A percentile compares a stretch with the other conserved stretches of the same genome.
Conservation (phyloP, 139 green algal species). For the Limnomonas spitsbergensis region DNA sequence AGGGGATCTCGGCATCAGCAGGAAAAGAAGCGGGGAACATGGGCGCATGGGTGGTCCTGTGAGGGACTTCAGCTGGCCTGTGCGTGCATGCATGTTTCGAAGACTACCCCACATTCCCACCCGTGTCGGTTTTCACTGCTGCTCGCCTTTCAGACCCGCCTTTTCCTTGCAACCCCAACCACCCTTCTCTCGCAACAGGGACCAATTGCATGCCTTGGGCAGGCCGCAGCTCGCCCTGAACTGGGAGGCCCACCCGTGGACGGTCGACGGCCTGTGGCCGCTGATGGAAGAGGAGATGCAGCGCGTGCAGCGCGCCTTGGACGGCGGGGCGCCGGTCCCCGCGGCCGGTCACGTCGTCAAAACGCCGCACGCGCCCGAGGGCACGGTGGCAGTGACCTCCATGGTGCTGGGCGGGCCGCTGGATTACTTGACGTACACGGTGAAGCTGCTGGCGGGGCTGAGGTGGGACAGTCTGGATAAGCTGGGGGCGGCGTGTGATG, state of each 20-base stretch:
- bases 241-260: not conserved
- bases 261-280: slow-evolving; percentile 4
- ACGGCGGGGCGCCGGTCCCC: not conserved
- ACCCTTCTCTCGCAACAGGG: too few relatives aligned
- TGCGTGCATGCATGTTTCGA: too few relatives aligned
- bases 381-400: not conserved
- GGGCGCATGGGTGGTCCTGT: too few relatives aligned
- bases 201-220: not conserved
- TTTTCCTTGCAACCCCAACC: too few relatives aligned
- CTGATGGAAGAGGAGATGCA: slow-evolving; percentile 11
- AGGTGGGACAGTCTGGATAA: slow-evolving; percentile 1
- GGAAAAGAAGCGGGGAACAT: too few relatives aligned
- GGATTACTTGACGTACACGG: slow-evolving; percentile 40
- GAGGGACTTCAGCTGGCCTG: too few relatives aligned
- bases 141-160: too few relatives aligned
- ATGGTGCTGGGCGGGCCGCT: slow-evolving; percentile 36
- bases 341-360: not conserved
- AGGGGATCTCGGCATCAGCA: too few relatives aligned
- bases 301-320: not conserved
- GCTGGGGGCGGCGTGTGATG: slow-evolving; percentile 16
- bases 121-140: too few relatives aligned
- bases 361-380: not conserved
- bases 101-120: too few relatives aligned
- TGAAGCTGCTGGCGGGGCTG: slow-evolving; percentile 47
- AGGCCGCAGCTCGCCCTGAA: not conserved